Evolutionary conservation across 2,329 filamentous ascomycete genomes (phyloP), one percentile per base, ranked within the genome.

Genomic region (Malbranchea zuffiana): DNA sequence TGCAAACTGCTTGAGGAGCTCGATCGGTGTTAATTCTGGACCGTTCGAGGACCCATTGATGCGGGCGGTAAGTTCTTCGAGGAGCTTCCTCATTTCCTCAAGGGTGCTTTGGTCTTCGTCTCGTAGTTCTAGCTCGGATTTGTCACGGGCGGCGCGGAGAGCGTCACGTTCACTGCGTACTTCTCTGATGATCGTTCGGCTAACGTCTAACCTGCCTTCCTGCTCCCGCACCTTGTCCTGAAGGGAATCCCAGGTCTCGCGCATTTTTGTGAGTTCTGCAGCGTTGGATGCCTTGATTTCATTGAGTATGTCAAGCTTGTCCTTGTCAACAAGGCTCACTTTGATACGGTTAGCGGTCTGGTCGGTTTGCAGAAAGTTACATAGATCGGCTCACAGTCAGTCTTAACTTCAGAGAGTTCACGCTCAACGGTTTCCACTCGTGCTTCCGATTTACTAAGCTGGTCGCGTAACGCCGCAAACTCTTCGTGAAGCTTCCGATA

Each of bases 1-100:
- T n/a, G 63, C 65, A 25, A 65, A 66, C 44, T 61, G 58, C 37
- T 59, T 61, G 13, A 60, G 48, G 27, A 64, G 53, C 35, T 63
- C 58, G 24, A 56, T 50, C 26, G 52, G 54, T 8, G 59, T 59
- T 39, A 60, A 54, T 34, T 60, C 52, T 7, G 54, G 43, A 19
- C 49, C 45, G 25, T 58, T 55, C 2, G 51, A 47, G 6, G 49
- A 57, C 8, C 48, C 53, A 15, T 50, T 55, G 13, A 56, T 53
- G 29, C 55, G 52, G 16, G 51, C 54, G n/a, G 56, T 54, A 40
- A 63, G 54, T 38, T 62, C 58, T 12, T 58, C 54, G 24, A 64
- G 50, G 12, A 62, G 49, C 43, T 47, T 54, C 42, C 62, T 59
- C 54, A 63, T 62, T 42, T 63, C 59, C 21, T 55, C 55, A 37